Base-by-base conservation (phyloP, 225 moss, liverwort and hornwort species). In the Polytrichum formosum region DNA sequence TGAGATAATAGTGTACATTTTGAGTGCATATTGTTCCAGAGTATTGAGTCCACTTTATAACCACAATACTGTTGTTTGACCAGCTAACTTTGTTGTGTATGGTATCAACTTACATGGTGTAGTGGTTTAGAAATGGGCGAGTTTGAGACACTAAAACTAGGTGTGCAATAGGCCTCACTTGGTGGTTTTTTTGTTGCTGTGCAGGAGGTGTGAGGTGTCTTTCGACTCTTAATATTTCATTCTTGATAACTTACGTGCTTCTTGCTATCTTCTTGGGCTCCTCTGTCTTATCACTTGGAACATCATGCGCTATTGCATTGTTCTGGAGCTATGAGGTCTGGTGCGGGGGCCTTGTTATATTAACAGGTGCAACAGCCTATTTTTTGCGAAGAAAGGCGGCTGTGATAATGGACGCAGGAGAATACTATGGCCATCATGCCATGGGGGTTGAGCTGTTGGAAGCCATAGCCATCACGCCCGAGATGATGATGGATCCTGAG, bases 291-390 rank as follows among this genome's bases (percentile, higher is more conserved):
- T 84, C 83, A 2, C 78, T 98, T 10, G 87, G 90, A 65, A 98
- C 98, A 10, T 82, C 92, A 33, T 98, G 98, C 70, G 88, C 92
- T 8, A 71, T 92, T 72, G 89, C 90, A 60, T 87, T 98, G 20
- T 98, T 98, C 80, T 98, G 98, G 98, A 94, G 94, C 75, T 98
- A 98, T 72, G 90, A 98, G 80, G 77, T 89, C 6, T 77, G 91
- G 5, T 91, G 94, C 81, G 92, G 94, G 98, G 89, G 94, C 8
- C 79, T 89, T 26, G 75, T 88, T 22, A 19, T 83, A 20, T 78
- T 94, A 26, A 80, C 94, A 60, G 94, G 79, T 6, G 75, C 91
- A 30, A 87, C 81, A 58, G 87, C 90, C 6, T 82, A 83, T 55
- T 90, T 92, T 64, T 70, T 98, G 64, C 92, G 86, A 65, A 85